Evolutionary conservation across 1,284 basidiomycete genomes (phyloP), one percentile per base, ranked within the genome.

Genomic region (Pseudozyma sp.): DNA sequence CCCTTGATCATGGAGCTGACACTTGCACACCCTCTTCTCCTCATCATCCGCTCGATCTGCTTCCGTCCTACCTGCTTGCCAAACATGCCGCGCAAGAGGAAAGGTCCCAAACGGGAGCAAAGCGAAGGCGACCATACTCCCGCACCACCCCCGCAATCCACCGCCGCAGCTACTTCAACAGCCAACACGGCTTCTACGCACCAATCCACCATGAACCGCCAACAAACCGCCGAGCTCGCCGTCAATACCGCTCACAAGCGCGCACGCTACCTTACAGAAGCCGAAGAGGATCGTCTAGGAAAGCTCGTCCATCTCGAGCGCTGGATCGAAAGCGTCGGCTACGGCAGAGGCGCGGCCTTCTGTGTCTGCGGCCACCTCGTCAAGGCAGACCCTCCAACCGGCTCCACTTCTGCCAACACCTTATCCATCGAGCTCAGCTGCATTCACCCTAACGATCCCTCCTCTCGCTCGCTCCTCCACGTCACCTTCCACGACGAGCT

Each of bases 321-420:
- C 24, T 74, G 66, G 66, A 29, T 68, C 13, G 58, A 74, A 33
- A 52, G 55, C 14, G 40, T 74, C 13, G 53, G 54, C 19, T 52
- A 74, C n/a, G 71, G 71, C 31, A 61, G 71, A 59, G 71, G 71
- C 16, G 71, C 71, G 9, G 71, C 71, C 6, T 67, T 66, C 16
- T 66, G 71, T 55, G 39, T 74, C 44, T 58, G 56, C 30, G 70
- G 51, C 17, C 39, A 64, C 24, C 52, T 71, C 4, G 31, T 40
- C 14, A 39, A 51, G 37, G 46, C 53, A 5, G 35, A 13, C 5
- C 43, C 43, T 7, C 8, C 43, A 9, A 30, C 46, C 7, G 7
- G 40, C 39, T 49, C 50, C 6, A 7, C 50, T 4, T 40, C 43
- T 4, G 8, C 5, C 4, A 16, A 42, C 7, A 5, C 39, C 14